Evolutionary conservation across 768 basidiomycete species (phyloP).

Genomic region (Tulasnella sp.): DNA sequence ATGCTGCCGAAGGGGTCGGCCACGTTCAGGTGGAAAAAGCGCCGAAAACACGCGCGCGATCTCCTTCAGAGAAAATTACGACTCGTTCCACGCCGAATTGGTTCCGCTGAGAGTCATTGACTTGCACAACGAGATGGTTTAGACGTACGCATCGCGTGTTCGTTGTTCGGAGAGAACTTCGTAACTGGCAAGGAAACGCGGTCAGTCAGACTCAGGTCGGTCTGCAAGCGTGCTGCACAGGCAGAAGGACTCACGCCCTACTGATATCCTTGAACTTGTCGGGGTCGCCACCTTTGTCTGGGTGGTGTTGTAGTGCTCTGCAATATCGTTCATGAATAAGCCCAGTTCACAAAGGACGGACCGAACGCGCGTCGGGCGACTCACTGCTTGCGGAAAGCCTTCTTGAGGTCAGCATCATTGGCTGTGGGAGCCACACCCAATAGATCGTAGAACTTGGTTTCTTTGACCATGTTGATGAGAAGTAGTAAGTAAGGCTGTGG

Average conservation of each 20-base stretch:
- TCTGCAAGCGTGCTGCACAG: not conserved
- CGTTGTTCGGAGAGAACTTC: constrained; percentile 87
- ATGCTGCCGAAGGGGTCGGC: not conserved
- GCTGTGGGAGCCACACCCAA: constrained; percentile 75
- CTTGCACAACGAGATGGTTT: not conserved
- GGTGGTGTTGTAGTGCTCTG: constrained; percentile 78
- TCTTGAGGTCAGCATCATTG: constrained; percentile 81
- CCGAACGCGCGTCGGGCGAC: constrained; percentile 10
- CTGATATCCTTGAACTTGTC: constrained; percentile 97
- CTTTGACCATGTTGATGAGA: constrained; percentile 45
- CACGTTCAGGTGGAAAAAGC: not conserved
- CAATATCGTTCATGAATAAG: not conserved
- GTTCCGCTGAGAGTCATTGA: not conserved
- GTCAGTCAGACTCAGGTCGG: not conserved
- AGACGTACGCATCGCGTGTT: constrained; percentile 48
- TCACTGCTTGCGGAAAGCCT: constrained; percentile 91
- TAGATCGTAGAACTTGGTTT: constrained; percentile 86
- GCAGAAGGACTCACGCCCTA: constrained; percentile 63
- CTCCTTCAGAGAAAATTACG: not conserved
- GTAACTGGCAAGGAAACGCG: constrained; percentile 50
- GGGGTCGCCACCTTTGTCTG: constrained; percentile 93
- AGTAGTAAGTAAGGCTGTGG: not conserved
- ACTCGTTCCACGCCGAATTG: not conserved
- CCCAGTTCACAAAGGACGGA: not conserved
- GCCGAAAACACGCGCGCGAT: not conserved